Evolutionary conservation across 176 grass and related monocot genomes (phyloP).

Genomic region (Eleusine coracana): DNA sequence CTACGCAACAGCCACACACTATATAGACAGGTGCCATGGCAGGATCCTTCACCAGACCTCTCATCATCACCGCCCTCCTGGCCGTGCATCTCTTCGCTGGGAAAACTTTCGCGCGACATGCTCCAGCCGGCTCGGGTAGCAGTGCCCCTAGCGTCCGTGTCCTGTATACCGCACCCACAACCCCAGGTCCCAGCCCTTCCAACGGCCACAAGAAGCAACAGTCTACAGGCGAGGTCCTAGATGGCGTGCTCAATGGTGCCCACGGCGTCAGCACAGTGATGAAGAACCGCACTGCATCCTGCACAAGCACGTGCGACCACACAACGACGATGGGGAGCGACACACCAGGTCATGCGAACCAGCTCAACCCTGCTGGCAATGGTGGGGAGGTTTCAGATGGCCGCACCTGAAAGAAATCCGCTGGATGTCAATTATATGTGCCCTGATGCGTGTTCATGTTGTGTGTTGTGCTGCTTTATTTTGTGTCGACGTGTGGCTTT

Average conservation of each 20-base stretch:
- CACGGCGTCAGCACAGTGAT: no score
- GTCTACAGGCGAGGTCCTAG: background rate
- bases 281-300: background rate
- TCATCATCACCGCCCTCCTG: background rate
- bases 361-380: background rate
- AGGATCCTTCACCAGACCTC: conserved; percentile 10
- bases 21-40: conserved; percentile 17
- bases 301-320: background rate
- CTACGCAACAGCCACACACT: background rate
- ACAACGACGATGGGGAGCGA: background rate
- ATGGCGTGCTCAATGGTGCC: background rate
- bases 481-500: background rate
- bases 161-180: background rate
- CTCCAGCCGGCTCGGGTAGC: background rate
- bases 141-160: background rate
- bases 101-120: background rate
- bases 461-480: background rate
- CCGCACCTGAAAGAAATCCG: background rate
- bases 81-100: background rate
- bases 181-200: conserved; percentile 8
- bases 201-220: conserved; percentile 7
- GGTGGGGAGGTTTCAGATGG: background rate
- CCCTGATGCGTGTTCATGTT: background rate
- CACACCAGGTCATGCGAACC: no score
- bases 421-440: background rate